A percentile compares a stretch with the other conserved stretches of the same genome.
Evolutionary conservation across 129 eudicot genomes (phyloP).

Genomic region (Escallonia herrerae): DNA sequence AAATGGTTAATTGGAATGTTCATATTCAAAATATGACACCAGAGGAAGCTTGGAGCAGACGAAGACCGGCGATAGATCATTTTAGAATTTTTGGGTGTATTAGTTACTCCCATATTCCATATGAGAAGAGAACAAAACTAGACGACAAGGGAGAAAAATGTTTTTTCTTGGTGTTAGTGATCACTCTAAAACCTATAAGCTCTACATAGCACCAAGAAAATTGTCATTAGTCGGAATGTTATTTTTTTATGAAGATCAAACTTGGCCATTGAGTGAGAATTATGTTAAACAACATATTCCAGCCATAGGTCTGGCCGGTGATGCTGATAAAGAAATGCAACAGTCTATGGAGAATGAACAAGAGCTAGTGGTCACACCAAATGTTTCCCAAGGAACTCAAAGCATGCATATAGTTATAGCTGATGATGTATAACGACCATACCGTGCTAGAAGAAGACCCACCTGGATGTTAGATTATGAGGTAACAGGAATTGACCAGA

Average conservation of each 20-base stretch:
- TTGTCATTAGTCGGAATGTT: constrained; percentile 7
- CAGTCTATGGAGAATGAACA: too few relatives aligned
- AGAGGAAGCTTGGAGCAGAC: constrained; percentile 3
- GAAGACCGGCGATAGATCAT: background rate
- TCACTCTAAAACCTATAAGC: background rate
- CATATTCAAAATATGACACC: constrained; percentile 10
- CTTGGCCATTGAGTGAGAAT: too few relatives aligned
- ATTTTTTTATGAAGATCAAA: constrained; percentile 6
- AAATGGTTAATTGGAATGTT: constrained; percentile 2
- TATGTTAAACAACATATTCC: background rate
- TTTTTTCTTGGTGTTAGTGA: constrained; percentile 14
- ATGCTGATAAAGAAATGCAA: background rate
- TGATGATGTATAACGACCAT: background rate
- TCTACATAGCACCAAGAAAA: background rate
- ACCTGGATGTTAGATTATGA: background rate
- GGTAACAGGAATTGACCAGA: background rate
- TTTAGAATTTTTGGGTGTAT: too few relatives aligned
- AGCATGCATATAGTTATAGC: background rate
- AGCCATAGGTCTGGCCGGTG: background rate
- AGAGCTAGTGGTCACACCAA: background rate
- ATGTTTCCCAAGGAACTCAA: background rate
- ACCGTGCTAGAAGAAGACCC: background rate
- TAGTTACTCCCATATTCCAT: too few relatives aligned
- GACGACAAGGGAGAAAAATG: constrained; percentile 7
- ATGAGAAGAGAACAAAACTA: constrained; percentile 2